phyloP scores from a whole-genome alignment of 176 grass and related monocot species.

The Triticum dicoccoides region DNA sequence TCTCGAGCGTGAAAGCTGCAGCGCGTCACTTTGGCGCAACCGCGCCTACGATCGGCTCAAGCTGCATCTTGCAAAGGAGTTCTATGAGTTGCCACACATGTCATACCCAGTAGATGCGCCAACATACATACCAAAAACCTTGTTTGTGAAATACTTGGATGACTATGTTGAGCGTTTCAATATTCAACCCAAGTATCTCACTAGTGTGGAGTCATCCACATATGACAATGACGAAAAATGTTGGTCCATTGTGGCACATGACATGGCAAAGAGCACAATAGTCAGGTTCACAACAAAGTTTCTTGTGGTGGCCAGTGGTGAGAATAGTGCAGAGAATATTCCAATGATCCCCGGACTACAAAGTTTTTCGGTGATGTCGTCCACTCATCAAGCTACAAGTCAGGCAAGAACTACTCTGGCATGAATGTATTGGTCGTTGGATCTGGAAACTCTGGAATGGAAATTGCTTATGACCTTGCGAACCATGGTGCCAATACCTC shows the following conservation, averaged over 20 bases:
- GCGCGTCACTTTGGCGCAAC: neutral
- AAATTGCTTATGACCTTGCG: too few species aligned
- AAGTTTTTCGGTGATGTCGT: too few species aligned
- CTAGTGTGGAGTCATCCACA: too few species aligned
- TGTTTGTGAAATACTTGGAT: neutral
- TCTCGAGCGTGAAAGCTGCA: neutral
- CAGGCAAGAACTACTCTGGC: too few species aligned
- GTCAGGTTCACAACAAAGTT: neutral
- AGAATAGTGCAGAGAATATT: too few species aligned
- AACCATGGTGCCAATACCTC: too few species aligned
- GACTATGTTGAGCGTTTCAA: neutral
- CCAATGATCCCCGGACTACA: neutral
- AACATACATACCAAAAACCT: neutral
- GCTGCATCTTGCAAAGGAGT: neutral
- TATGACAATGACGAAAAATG: too few species aligned
- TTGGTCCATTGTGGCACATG: too few species aligned
- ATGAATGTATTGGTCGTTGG: too few species aligned
- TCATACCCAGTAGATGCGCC: neutral
- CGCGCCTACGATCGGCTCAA: neutral
- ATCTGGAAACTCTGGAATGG: too few species aligned
- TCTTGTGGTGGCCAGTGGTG: constrained; percentile 33
- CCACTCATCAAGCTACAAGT: too few species aligned
- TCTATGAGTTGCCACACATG: neutral
- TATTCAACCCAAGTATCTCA: neutral
- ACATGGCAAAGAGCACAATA: too few species aligned